Evolutionary conservation across 331 rosid genomes (phyloP), one percentile per base, ranked within the genome.

Genomic region (Acacia pycnantha): DNA sequence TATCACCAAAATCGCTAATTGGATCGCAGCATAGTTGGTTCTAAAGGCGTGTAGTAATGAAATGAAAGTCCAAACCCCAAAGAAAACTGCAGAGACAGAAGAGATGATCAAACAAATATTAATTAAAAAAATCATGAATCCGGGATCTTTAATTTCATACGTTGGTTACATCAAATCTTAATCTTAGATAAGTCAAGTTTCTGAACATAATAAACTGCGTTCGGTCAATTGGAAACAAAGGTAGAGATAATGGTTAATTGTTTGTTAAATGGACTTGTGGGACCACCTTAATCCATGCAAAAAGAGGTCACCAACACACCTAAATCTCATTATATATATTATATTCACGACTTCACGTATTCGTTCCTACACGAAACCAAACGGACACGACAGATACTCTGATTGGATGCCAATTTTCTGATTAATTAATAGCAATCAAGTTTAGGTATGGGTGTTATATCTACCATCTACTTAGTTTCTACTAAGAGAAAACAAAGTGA

Each of bases 361-460:
- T 84, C 88, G 29, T 74, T 85, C 81, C 70, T 64, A n/a, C 86
- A 88, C 82, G 95, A 87, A 82, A 90, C 79, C 79, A 56, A 81
- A 27, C 73, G 2, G 56, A 54, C 64, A 82, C 80, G 88, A 81
- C 74, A 29, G 67, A 24, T 21, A 24, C 16, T 35, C 61, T 51
- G 4, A 70, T 71, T 59, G 76, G 66, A 14, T 22, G 18, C 46
- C 19, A 18, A 0, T 33, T 77, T 56, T 77, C 21, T n/a, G 13
- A 51, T 66, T 35, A 47, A 18, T 31, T 53, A 24, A 22, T 24
- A 7, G 70, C 11, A 31, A 50, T 40, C 31, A 37, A 75, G 84
- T 87, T 58, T 90, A 86, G 98, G 98, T 92, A 46, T 21, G 94
- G 89, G 51, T 65, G 94, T 82, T 93, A 77, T 70, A 90, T 85